Evolutionary conservation across 2,329 filamentous ascomycete genomes (phyloP), one percentile per base, ranked within the genome.

Genomic region (Cercospora zeina): DNA sequence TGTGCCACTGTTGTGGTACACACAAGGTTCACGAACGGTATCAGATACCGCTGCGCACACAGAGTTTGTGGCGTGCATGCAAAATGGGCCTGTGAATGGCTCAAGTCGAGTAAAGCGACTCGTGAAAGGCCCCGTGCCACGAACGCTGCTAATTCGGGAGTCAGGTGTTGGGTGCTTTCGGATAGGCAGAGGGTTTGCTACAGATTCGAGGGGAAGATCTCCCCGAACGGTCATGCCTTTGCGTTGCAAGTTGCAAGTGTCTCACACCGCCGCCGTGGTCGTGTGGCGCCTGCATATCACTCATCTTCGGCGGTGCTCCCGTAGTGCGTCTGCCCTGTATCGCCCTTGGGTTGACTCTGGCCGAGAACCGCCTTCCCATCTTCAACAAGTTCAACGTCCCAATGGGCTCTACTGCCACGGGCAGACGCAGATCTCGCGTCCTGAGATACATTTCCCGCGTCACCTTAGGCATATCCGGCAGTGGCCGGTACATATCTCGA

Each of bases 1-100:
- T 55, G 51, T 53, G 39, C 27, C 49, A 16, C 24, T 21, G 47
- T 51, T 55, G 51, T 53, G 39, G 37, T 55, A 16, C 36, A 19
- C 4, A 34, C 11, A 39, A 55, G 50, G 51, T 37, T 47, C 37
- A 39, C 30, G 47, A 56, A 53, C 6, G 57, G 51, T 39, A 47
- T 50, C 56, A 58, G 42, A 58, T 50, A 45, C 56, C 54, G 54
- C 45, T 57, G 37, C 45, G 27, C 24, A 10, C 14, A 47, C 19
- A 47, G 37, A 47, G 21, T 57, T 57, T 50, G 31, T 37, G 27
- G 30, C 42, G 31, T 34, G 14, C 56, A 58, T 51, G 36, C 33
- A 27, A 36, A 16, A 27, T 16, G 39, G 6, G 16, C 16, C 34
- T 37, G 30, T 58, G 56, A 49, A 30, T 58, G 56, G 56, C 54